Evolutionary conservation across 768 basidiomycete species (phyloP), one percentile per base, ranked within the genome.

Genomic region (Lactifluus pinguis): DNA sequence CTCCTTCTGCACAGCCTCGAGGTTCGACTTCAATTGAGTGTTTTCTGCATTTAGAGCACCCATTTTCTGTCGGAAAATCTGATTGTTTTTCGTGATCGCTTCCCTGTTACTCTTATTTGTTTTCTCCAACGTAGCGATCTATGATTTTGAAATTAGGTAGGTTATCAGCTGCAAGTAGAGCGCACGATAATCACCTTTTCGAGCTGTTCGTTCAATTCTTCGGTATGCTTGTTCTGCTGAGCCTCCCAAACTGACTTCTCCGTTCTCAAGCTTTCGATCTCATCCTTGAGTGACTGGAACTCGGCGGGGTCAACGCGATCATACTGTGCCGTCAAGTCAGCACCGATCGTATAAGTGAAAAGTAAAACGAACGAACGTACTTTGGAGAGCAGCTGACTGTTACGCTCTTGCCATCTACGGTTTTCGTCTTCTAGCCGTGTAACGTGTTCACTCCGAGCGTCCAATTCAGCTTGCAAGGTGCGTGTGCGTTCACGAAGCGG

Each of bases 271-370:
- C 65, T 71, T 55, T 81, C 79, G 9, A 88, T 80, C 68, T 92
- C 85, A 25, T 87, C 86, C 71, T 85, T 89, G 56, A 94, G 77
- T 7, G 80, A 77, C 68, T 92, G 88, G 41, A 93, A 76, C 68
- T 94, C 92, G 2, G 86, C 83, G 17, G 92, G 91, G 69, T 93
- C 92, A 65, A 90, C 86, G 49, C 92, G 88, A 66, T 94, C 90
- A 68, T 92, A 92, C 88, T 91, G 62, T 3, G 61, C 21, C 0
- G 30, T 34, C 11, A 39, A 17, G 45, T 62, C 49, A 39, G 34
- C 41, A 60, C 53, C 25, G 25, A 41, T 54, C 8, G 41, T 30
- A 29, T 42, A 1, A 4, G 21, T 45, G 36, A 45, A 30, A 19
- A 30, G 15, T 17, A 30, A 34, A 4, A 61, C 42, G 8, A 42